A percentile compares a stretch with the other conserved stretches of the same genome.
Evolutionary conservation across 192 early-diverging fungal species (phyloP).

Genomic region (Podila clonocystis): DNA sequence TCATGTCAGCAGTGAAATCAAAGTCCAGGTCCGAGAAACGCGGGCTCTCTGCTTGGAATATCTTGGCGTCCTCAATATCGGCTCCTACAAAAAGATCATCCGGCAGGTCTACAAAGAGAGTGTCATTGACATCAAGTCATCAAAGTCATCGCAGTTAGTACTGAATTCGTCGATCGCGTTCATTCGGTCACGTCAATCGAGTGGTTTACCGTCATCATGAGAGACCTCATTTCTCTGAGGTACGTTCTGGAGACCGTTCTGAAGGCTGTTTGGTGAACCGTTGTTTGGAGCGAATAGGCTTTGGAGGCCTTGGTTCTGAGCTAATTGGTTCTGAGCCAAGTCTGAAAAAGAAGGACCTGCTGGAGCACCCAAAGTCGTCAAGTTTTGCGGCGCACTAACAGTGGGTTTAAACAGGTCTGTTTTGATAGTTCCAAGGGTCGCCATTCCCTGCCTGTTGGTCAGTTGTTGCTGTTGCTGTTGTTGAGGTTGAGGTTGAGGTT

Average conservation of each 20-base stretch:
- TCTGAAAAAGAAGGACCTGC: conserved; percentile 1
- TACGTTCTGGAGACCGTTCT: background rate
- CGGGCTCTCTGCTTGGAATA: conserved; percentile 37
- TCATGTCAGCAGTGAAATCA: conserved; percentile 19
- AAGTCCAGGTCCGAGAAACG: conserved; percentile 37
- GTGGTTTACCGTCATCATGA: background rate
- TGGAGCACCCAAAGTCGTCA: background rate
- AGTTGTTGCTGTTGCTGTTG: conserved; percentile 3
- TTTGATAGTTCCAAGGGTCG: background rate
- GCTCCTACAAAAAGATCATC: conserved; percentile 25
- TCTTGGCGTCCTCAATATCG: conserved; percentile 25
- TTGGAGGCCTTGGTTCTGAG: background rate
- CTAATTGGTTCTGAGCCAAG: too few relatives aligned
- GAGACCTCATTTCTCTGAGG: conserved; percentile 1
- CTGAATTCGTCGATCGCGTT: background rate
- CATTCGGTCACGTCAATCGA: background rate
- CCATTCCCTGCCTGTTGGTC: conserved; percentile 2
- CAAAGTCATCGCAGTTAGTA: background rate
- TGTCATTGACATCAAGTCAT: background rate
- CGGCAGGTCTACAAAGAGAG: conserved; percentile 3
- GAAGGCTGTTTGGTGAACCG: too few relatives aligned
- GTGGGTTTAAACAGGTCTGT: background rate
- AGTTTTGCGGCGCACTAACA: too few relatives aligned
- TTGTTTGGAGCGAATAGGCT: background rate
- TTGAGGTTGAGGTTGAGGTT: background rate